phyloP scores from a whole-genome alignment of 2,329 filamentous ascomycete genomes.

The Sphaerulina populicola region DNA sequence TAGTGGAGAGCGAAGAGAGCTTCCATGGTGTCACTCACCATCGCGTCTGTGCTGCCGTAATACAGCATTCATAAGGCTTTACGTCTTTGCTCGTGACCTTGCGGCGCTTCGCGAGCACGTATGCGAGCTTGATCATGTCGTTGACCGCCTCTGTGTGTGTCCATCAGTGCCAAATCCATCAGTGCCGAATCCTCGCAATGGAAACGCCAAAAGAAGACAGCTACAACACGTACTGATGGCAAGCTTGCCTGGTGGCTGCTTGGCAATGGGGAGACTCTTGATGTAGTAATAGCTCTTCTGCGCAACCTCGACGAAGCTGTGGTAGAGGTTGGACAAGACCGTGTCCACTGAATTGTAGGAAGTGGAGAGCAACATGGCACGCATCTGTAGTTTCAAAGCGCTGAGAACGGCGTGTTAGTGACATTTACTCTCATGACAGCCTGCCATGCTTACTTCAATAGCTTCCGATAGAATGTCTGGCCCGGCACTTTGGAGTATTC shows the following conservation, averaged over 20 bases:
- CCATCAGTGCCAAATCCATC: constrained; percentile 2
- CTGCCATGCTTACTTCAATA: constrained; percentile 44
- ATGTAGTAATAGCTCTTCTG: constrained; percentile 60
- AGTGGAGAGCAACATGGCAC: constrained; percentile 75
- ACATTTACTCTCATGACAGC: constrained; percentile 39
- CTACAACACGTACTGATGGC: constrained; percentile 47
- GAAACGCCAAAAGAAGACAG: not conserved
- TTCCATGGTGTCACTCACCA: constrained; percentile 45
- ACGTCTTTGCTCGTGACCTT: constrained; percentile 33
- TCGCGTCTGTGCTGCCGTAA: constrained; percentile 53
- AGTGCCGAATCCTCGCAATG: not conserved
- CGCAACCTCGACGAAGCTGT: constrained; percentile 68
- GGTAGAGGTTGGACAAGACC: constrained; percentile 65
- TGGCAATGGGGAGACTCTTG: constrained; percentile 49
- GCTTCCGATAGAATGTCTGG: constrained; percentile 69
- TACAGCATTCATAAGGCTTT: constrained; percentile 48
- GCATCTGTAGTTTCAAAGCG: constrained; percentile 75
- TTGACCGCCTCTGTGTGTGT: constrained; percentile 50
- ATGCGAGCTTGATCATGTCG: constrained; percentile 57
- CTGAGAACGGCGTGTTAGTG: constrained; percentile 23
- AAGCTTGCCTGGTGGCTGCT: constrained; percentile 52
- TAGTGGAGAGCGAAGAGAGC: not conserved
- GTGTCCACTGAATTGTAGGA: constrained; percentile 62
- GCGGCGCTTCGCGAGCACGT: constrained; percentile 53
- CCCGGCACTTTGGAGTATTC: constrained; percentile 66